These are phyloP conservation scores for Solanum raphanifolium DNA, from an alignment of 257 asterid genomes.

Conservation along the genomic window DNA sequence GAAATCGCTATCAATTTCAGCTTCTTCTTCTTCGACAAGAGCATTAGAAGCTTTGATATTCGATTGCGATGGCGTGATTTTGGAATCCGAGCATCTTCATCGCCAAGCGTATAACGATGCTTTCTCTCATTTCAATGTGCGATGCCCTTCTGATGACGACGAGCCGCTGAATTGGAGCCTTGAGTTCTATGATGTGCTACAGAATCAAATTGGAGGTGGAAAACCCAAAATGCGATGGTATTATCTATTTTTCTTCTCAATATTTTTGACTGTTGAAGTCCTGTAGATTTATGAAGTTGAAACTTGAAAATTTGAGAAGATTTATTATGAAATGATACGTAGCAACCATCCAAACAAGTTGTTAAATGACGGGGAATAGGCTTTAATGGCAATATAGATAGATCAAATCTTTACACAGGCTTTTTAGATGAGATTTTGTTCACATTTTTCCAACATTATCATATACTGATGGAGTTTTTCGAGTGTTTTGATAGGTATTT, in stretches of 20 bases:
- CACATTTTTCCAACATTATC: neutral
- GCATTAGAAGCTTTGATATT: slow-evolving; percentile 71
- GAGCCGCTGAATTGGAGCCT: slow-evolving; percentile 60
- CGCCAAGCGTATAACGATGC: slow-evolving; percentile 96
- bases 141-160: slow-evolving; percentile 38
- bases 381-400: neutral
- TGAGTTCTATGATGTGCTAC: slow-evolving; percentile 75
- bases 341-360: neutral
- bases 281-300: neutral
- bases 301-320: neutral
- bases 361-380: neutral
- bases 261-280: neutral
- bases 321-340: too few species aligned
- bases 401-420: neutral
- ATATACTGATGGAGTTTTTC: neutral
- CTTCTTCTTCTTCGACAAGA: slow-evolving; percentile 29
- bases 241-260: neutral
- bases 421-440: neutral
- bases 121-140: slow-evolving; percentile 67
- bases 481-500: slow-evolving; percentile 48
- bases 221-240: slow-evolving; percentile 99
- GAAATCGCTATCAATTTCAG: slow-evolving; percentile 28
- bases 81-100: slow-evolving; percentile 92
- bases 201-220: slow-evolving; percentile 83
- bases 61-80: slow-evolving; percentile 88